These are phyloP conservation scores for Brasenia schreberi DNA, from an alignment of 164 flowering plant genomes.

Conservation along the genomic window DNA sequence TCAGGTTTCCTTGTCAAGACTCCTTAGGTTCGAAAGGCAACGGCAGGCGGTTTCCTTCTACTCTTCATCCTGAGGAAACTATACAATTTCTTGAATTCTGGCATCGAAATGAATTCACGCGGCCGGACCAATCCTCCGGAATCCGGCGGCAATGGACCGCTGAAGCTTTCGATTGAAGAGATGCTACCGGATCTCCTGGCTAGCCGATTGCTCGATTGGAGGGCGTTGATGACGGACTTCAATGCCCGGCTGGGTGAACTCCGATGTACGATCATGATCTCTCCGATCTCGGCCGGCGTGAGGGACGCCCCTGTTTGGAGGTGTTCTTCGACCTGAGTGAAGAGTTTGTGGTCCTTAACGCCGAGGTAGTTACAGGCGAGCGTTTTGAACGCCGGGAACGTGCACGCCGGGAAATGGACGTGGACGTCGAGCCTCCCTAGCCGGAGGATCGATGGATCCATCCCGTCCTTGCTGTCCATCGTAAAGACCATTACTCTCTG, in stretches of 20 bases:
- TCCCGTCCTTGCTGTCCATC: conserved; percentile 34
- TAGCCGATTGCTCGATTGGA: conserved; percentile 27
- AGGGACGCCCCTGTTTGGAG: conserved; percentile 46
- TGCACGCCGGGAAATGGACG: conserved; percentile 58
- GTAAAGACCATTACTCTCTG: conserved; percentile 79
- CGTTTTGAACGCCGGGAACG: conserved; percentile 52
- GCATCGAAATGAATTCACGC: conserved; percentile 34
- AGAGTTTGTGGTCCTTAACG: conserved; percentile 77
- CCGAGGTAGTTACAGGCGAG: conserved; percentile 64
- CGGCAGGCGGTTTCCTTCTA: conserved; percentile 15
- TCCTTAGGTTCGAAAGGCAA: not conserved
- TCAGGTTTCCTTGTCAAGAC: not conserved
- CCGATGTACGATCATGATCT: conserved; percentile 66
- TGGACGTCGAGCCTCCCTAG: conserved; percentile 89
- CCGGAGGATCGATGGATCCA: conserved; percentile 47
- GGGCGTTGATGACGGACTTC: conserved; percentile 50
- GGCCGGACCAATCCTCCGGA: conserved; percentile 8
- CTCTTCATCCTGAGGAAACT: conserved; percentile 42
- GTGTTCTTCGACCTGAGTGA: conserved; percentile 66
- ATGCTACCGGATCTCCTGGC: not conserved
- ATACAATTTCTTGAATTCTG: conserved; percentile 49
- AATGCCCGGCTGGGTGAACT: conserved; percentile 70
- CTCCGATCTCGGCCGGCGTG: conserved; percentile 75
- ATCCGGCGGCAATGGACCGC: conserved; percentile 16
- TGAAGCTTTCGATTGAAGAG: conserved; percentile 20